Conservation (phyloP, 2,329 filamentous ascomycete species). For the Sclerotiophoma versabilis region DNA sequence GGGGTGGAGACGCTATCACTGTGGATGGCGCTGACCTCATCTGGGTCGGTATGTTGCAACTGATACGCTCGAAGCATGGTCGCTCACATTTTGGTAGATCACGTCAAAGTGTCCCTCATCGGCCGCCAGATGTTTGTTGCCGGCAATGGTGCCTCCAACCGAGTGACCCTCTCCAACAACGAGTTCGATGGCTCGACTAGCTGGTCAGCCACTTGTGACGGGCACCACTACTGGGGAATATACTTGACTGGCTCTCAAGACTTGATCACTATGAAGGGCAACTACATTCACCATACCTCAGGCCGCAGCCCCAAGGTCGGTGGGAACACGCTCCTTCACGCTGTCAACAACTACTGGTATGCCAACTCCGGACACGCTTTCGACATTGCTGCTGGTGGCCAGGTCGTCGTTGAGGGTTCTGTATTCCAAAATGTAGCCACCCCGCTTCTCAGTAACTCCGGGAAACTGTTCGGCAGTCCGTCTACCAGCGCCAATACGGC, state of each 20-base stretch:
- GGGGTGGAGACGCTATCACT: constrained; percentile 37
- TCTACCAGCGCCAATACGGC: constrained; percentile 45
- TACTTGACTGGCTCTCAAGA: constrained; percentile 63
- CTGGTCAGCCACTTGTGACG: constrained; percentile 64
- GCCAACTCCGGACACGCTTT: constrained; percentile 63
- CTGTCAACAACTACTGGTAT: constrained; percentile 67
- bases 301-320: constrained; percentile 64
- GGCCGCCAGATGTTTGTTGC: constrained; percentile 67
- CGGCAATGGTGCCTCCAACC: constrained; percentile 59
- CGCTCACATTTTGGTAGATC: constrained; percentile 6
- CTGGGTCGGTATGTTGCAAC: constrained; percentile 29
- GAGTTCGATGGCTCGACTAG: constrained; percentile 62
- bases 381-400: constrained; percentile 49
- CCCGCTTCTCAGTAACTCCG: constrained; percentile 49
- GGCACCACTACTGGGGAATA: constrained; percentile 66
- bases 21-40: constrained; percentile 32
- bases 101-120: constrained; percentile 59
- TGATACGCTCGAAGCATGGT: neutral
- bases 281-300: constrained; percentile 65
- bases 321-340: constrained; percentile 62
- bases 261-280: constrained; percentile 63
- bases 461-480: constrained; percentile 50
- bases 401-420: constrained; percentile 62
- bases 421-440: constrained; percentile 61
- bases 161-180: constrained; percentile 65